Percentiles rank a stretch among this genome's conserved stretches.
phyloP scores from a whole-genome alignment of 306 rosid genomes.

The Fragaria vesca region DNA sequence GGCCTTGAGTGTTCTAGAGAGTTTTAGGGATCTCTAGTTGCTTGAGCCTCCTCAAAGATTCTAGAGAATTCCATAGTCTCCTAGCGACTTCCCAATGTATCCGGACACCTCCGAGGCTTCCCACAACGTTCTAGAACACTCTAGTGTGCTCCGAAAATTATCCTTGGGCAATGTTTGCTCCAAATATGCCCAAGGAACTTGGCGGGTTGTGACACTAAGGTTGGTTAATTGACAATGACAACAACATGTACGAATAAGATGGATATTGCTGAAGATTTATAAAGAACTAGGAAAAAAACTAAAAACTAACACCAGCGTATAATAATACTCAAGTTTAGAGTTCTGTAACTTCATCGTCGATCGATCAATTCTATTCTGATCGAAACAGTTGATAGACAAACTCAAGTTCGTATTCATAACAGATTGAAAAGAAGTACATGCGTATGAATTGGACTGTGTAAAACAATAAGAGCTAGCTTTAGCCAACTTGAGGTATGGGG shows the following conservation, averaged over 20 bases:
- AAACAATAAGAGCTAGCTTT: background rate
- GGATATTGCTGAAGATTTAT: background rate
- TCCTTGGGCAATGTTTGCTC: no score
- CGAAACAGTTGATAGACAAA: background rate
- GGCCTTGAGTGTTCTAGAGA: no score
- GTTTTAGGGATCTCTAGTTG: no score
- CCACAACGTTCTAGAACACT: no score
- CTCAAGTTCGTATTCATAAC: background rate
- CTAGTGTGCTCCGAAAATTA: no score
- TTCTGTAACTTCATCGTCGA: background rate
- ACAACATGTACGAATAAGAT: background rate
- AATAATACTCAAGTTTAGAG: background rate
- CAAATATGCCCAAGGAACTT: no score
- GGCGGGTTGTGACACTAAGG: background rate
- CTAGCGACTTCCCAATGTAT: no score
- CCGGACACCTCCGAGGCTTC: no score
- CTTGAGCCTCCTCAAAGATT: no score
- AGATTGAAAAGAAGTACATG: background rate
- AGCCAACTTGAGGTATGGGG: constrained; percentile 2
- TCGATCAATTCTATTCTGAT: background rate
- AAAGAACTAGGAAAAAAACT: no score
- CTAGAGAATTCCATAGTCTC: no score
- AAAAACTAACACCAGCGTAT: background rate
- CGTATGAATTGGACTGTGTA: background rate
- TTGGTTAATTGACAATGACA: background rate